Conservation (phyloP, 2,329 filamentous ascomycete genomes). For the Celoporthe dispersa region DNA sequence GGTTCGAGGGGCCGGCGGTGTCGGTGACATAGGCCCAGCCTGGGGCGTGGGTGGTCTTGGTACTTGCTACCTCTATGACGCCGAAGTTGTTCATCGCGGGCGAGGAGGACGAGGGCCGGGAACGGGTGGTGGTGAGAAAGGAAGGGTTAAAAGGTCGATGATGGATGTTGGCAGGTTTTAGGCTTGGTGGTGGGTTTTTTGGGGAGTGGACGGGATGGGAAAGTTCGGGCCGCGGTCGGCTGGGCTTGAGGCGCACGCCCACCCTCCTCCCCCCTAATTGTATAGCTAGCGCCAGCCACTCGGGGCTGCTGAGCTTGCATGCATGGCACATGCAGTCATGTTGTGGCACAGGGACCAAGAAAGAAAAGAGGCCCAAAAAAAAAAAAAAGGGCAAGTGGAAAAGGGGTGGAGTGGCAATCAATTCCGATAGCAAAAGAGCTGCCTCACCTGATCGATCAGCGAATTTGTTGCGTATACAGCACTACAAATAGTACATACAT, state of each 20-base stretch:
- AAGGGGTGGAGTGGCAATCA: not conserved
- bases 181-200: constrained; percentile 12
- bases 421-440: not conserved
- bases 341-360: not conserved
- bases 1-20: constrained; percentile 61
- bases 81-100: constrained; percentile 67
- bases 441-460: not conserved
- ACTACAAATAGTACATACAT: not conserved
- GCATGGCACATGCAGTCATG: not conserved
- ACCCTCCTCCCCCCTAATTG: not conserved
- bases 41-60: constrained; percentile 71
- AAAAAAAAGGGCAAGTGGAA: not conserved
- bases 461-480: not conserved
- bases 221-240: constrained; percentile 30
- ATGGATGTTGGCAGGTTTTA: not conserved
- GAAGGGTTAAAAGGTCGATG: not conserved
- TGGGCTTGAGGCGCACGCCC: constrained; percentile 19
- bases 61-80: constrained; percentile 80
- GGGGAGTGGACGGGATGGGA: not conserved
- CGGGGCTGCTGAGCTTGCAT: not conserved
- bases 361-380: not conserved
- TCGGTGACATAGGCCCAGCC: constrained; percentile 95
- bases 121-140: not conserved
- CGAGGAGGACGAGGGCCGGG: not conserved
- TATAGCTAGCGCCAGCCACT: too few relatives aligned